Conservation (phyloP, 1,284 basidiomycete species). For the Heterobasidion irregulare region DNA sequence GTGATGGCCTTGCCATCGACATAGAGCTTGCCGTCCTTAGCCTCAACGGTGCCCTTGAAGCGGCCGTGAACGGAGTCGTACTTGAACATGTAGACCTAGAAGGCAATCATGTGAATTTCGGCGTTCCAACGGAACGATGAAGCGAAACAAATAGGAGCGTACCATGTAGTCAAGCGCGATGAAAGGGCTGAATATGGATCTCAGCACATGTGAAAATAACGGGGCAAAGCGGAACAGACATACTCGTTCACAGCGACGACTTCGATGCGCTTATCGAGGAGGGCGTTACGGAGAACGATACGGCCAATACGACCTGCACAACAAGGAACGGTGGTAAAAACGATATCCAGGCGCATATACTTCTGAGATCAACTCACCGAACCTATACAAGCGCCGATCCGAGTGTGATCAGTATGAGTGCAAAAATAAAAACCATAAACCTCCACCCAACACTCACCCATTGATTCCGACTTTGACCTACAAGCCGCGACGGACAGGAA, state of each 20-base stretch:
- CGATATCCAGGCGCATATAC: not conserved
- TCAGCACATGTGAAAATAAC: slow-evolving; percentile 9
- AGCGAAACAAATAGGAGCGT: slow-evolving; percentile 9
- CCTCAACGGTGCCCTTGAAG: slow-evolving; percentile 83
- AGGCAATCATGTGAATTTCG: not conserved
- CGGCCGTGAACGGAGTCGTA: slow-evolving; percentile 97
- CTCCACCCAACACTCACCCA: slow-evolving; percentile 41
- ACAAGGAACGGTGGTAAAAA: not conserved
- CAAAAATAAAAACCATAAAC: not conserved
- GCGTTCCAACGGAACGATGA: not conserved
- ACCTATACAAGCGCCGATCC: slow-evolving; percentile 37
- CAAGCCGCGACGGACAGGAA: not conserved
- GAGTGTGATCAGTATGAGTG: slow-evolving; percentile 12
- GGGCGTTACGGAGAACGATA: slow-evolving; percentile 95
- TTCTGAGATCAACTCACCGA: slow-evolving; percentile 55
- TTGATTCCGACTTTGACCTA: slow-evolving; percentile 90
- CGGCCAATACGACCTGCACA: slow-evolving; percentile 89
- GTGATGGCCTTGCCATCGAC: slow-evolving; percentile 78
- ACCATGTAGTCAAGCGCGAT: slow-evolving; percentile 96
- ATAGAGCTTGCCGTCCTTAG: slow-evolving; percentile 86
- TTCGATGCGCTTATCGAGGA: slow-evolving; percentile 69
- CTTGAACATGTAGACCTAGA: slow-evolving; percentile 98
- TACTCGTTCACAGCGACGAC: slow-evolving; percentile 90
- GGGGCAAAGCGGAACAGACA: slow-evolving; percentile 21
- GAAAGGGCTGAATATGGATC: slow-evolving; percentile 62